Percentiles rank a stretch among this genome's conserved stretches.
These are phyloP conservation scores for Backusella macrospora DNA, from an alignment of 192 early-diverging fungal genomes.

Conservation along the genomic window DNA sequence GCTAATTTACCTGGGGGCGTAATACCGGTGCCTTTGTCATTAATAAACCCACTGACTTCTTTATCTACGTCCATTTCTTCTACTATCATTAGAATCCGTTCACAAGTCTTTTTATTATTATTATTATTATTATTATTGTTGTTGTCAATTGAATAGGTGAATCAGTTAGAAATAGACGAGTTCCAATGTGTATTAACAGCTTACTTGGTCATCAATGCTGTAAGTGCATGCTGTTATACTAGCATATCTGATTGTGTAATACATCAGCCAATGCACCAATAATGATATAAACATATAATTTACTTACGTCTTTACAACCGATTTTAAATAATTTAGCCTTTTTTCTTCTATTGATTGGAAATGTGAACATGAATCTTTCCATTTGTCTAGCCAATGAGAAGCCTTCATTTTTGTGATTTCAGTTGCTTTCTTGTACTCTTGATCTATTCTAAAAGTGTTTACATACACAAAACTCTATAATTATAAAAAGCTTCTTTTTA, in stretches of 20 bases:
- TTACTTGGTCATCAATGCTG: slow-evolving; percentile 20
- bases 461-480: too few species aligned
- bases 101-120: neutral
- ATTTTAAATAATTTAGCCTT: slow-evolving; percentile 11
- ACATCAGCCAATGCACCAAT: neutral
- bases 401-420: neutral
- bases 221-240: neutral
- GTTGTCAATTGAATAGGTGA: neutral
- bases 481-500: too few species aligned
- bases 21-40: neutral
- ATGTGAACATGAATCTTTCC: neutral
- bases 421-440: neutral
- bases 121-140: neutral
- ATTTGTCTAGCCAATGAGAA: neutral
- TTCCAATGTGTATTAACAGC: neutral
- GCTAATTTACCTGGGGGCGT: neutral
- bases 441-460: neutral
- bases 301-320: slow-evolving; percentile 6
- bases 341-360: slow-evolving; percentile 11
- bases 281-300: neutral
- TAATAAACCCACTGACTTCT: neutral
- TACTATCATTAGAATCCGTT: neutral
- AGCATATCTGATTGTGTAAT: slow-evolving; percentile 7
- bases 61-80: neutral
- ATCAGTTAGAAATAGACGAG: neutral